These are phyloP conservation scores for Citrus australasica DNA, from an alignment of 345 rosid species.

Conservation along the genomic window DNA sequence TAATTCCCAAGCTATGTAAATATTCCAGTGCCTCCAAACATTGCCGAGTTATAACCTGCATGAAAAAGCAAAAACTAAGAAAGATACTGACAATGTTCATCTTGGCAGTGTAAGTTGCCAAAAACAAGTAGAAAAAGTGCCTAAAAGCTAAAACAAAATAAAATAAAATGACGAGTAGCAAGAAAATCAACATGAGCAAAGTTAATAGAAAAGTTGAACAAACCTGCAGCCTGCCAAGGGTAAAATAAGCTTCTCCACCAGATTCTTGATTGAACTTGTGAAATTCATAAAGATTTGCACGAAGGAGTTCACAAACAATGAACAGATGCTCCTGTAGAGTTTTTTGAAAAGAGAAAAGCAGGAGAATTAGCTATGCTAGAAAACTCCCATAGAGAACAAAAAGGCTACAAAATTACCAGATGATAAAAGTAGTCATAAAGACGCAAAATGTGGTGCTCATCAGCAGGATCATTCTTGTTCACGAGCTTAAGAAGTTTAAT, in stretches of 20 bases:
- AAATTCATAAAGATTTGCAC: constrained; percentile 82
- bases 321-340: constrained; percentile 80
- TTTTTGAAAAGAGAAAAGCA: constrained; percentile 8
- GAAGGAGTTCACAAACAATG: constrained; percentile 90
- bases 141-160: constrained; percentile 2
- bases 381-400: background rate
- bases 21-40: constrained; percentile 90
- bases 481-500: constrained; percentile 88
- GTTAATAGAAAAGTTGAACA: constrained; percentile 5
- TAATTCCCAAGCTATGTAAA: constrained; percentile 77
- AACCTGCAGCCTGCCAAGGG: constrained; percentile 76
- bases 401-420: constrained; percentile 42
- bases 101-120: background rate
- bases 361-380: constrained; percentile 1
- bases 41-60: constrained; percentile 73
- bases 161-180: background rate
- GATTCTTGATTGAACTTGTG: constrained; percentile 89
- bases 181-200: background rate
- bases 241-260: constrained; percentile 75
- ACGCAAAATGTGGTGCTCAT: constrained; percentile 78
- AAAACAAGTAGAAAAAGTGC: background rate
- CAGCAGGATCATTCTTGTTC: constrained; percentile 84
- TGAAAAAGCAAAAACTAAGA: background rate
- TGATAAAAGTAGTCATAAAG: constrained; percentile 95
- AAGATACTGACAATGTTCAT: background rate